Evolutionary conservation across 129 eudicot genomes (phyloP).

Genomic region (Chrysanthemum seticuspe): DNA sequence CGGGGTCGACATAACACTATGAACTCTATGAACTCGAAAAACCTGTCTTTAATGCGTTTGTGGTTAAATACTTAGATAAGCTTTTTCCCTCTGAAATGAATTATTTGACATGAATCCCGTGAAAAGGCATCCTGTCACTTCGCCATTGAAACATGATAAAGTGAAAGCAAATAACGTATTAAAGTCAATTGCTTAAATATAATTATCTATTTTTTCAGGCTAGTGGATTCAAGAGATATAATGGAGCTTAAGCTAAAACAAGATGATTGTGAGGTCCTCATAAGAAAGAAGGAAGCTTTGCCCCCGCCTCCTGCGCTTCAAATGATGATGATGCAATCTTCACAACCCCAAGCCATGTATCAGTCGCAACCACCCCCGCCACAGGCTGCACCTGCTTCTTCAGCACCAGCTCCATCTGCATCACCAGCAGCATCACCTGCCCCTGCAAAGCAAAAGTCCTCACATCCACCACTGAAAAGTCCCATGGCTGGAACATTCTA

Average conservation of each 20-base stretch:
- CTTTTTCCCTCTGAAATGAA: neutral
- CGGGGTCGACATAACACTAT: neutral
- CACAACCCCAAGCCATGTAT: conserved; percentile 48
- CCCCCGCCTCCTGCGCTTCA: conserved; percentile 53
- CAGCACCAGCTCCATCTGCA: conserved; percentile 44
- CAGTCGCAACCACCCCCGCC: conserved; percentile 42
- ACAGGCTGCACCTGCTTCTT: conserved; percentile 38
- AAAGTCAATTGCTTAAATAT: conserved; percentile 11
- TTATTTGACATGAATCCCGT: neutral
- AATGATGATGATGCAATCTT: conserved; percentile 48
- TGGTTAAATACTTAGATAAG: neutral
- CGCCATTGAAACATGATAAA: neutral
- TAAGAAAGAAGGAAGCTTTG: conserved; percentile 78
- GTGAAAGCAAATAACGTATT: neutral
- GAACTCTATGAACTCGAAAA: neutral
- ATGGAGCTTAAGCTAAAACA: conserved; percentile 81
- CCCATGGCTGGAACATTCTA: conserved; percentile 97
- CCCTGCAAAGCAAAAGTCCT: conserved; percentile 46
- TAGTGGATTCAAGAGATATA: conserved; percentile 90
- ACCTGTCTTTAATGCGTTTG: neutral
- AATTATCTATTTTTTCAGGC: conserved; percentile 38
- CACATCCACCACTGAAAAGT: conserved; percentile 69
- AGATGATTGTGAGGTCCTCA: conserved; percentile 63
- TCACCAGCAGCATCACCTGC: conserved; percentile 40
- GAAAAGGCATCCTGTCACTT: neutral